Conservation (phyloP, 2,329 filamentous ascomycete species). For the Xylaria sp. region DNA sequence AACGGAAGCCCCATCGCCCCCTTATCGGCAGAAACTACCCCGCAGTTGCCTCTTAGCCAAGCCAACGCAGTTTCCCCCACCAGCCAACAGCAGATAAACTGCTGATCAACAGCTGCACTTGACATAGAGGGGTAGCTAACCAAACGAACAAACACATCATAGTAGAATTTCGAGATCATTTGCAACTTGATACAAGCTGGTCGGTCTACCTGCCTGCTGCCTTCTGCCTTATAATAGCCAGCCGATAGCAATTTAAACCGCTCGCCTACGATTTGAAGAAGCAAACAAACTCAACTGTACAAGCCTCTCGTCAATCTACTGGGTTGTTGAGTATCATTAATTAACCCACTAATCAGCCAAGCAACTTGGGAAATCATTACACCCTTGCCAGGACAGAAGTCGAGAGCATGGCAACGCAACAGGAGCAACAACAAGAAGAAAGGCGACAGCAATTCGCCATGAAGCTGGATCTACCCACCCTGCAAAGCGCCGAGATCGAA, state of each 20-base stretch:
- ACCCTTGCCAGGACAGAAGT: not conserved
- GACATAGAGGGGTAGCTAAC: not conserved
- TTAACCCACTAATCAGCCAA: not conserved
- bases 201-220: too few species aligned
- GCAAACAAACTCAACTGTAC: not conserved
- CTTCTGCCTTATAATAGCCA: too few species aligned
- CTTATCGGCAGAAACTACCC: slow-evolving; percentile 31
- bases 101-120: too few species aligned
- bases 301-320: too few species aligned
- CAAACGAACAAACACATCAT: not conserved
- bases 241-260: not conserved
- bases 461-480: slow-evolving; percentile 29
- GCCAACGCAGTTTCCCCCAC: not conserved
- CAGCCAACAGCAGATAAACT: not conserved
- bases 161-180: not conserved
- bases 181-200: too few species aligned
- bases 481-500: slow-evolving; percentile 22
- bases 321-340: not conserved
- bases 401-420: slow-evolving; percentile 13
- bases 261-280: not conserved
- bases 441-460: not conserved
- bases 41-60: slow-evolving; percentile 16
- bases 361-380: not conserved
- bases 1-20: not conserved
- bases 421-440: not conserved